phyloP scores from a whole-genome alignment of 2,329 filamentous ascomycete genomes.

The Botryotinia globosa region DNA sequence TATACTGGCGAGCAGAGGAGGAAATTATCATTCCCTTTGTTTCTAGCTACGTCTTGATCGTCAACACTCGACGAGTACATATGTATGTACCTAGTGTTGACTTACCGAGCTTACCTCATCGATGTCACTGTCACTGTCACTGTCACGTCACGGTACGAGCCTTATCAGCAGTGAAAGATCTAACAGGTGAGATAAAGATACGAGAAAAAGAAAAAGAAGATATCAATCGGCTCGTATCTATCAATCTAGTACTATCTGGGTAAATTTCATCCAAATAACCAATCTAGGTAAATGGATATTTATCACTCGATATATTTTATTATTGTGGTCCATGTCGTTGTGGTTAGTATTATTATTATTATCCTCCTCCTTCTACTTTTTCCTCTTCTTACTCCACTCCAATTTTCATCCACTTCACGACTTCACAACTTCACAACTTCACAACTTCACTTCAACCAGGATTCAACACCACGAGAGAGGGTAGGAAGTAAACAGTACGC shows the following conservation, averaged over 20 bases:
- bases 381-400: not conserved
- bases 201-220: not conserved
- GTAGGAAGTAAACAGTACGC: not conserved
- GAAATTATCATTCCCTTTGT: not conserved
- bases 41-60: not conserved
- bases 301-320: not conserved
- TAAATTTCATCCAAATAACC: not conserved
- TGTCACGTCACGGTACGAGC: not conserved
- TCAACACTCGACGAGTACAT: not conserved
- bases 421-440: not conserved
- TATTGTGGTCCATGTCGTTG: not conserved
- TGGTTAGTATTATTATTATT: not conserved
- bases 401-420: not conserved
- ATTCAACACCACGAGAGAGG: not conserved
- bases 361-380: too few species aligned
- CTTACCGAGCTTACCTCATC: not conserved
- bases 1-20: not conserved
- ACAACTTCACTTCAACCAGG: not conserved
- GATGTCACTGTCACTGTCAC: not conserved
- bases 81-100: too few species aligned
- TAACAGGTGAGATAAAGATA: not conserved
- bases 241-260: not conserved
- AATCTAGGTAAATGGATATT: not conserved
- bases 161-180: not conserved
- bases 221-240: not conserved